phyloP scores from a whole-genome alignment of 179 eudicot species.

The Spinacia oleracea region DNA sequence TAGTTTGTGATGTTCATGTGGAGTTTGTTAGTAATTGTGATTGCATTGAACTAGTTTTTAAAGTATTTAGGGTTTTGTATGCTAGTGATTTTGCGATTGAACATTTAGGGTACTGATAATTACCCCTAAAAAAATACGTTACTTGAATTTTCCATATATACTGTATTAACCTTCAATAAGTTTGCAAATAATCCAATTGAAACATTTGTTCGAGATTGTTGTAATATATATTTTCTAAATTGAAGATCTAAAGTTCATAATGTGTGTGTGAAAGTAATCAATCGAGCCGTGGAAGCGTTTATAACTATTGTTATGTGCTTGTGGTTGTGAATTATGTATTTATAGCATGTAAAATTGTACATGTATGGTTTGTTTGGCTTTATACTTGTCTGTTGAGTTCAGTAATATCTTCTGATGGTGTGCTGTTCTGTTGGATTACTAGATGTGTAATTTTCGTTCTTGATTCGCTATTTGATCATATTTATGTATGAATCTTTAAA shows the following conservation, averaged over 20 bases:
- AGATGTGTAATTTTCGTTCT: not conserved
- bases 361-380: not conserved
- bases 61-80: not conserved
- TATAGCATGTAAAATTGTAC: not conserved
- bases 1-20: not conserved
- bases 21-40: not conserved
- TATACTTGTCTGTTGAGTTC: not conserved
- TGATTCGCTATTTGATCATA: constrained; percentile 1
- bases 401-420: not conserved
- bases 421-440: not conserved
- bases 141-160: not conserved
- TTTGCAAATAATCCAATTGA: too few species aligned
- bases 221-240: too few species aligned
- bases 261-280: not conserved
- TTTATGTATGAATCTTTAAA: not conserved
- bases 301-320: not conserved
- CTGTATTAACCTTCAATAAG: not conserved
- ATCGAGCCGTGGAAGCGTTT: not conserved
- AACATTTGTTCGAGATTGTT: not conserved
- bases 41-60: not conserved
- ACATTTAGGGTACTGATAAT: not conserved
- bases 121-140: not conserved
- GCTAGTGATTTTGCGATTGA: not conserved
- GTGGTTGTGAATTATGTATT: not conserved
- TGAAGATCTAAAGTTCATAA: not conserved